Evolutionary conservation across 176 grass and related monocot species (phyloP).

Genomic region (Rhipidocladum racemiflorum): DNA sequence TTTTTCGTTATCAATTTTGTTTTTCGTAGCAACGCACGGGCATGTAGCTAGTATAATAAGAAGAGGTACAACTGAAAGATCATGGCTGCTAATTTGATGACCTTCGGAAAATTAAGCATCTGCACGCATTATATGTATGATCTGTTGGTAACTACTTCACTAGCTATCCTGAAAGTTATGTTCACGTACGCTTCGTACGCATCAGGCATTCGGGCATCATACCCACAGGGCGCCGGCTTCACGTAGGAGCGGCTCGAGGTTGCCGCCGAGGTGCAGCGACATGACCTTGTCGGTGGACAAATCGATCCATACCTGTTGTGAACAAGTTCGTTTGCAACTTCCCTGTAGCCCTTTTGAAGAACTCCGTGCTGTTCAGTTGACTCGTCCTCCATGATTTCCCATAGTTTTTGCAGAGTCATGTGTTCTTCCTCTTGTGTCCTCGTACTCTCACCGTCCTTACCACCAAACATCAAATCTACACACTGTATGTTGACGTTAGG

Average conservation of each 20-base stretch:
- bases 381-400: too few relatives aligned
- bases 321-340: too few relatives aligned
- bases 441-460: not conserved
- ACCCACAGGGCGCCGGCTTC: conserved; percentile 68
- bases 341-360: too few relatives aligned
- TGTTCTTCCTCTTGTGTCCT: not conserved
- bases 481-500: not conserved
- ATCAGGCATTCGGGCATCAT: not conserved
- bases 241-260: conserved; percentile 59
- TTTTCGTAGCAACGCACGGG: too few relatives aligned
- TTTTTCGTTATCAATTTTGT: too few relatives aligned
- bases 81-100: not conserved
- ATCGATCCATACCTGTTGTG: too few relatives aligned
- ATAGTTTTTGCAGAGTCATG: too few relatives aligned
- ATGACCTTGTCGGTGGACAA: conserved; percentile 55
- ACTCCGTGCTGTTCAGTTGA: too few relatives aligned
- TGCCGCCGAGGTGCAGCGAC: conserved; percentile 55
- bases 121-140: not conserved
- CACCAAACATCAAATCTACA: not conserved
- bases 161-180: not conserved
- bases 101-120: not conserved
- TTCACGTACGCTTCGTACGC: not conserved
- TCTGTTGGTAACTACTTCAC: too few relatives aligned
- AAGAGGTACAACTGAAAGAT: not conserved
- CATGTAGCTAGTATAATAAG: too few relatives aligned